Conservation (phyloP, 2,329 filamentous ascomycete species). For the Botryosphaeria agaves region DNA sequence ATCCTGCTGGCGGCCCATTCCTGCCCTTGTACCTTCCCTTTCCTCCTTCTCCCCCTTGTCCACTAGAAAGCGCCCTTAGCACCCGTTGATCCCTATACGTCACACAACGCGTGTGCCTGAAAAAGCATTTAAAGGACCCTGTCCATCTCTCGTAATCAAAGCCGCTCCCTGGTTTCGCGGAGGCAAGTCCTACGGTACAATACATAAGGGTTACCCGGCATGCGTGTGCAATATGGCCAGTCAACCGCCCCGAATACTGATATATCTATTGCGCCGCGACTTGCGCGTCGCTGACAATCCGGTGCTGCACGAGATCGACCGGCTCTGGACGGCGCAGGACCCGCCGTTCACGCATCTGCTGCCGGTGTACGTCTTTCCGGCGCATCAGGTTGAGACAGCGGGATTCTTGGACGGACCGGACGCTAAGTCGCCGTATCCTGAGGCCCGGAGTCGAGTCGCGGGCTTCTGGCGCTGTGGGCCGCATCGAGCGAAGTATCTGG, state of each 20-base stretch:
- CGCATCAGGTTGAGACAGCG: slow-evolving; percentile 56
- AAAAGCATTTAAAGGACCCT: too few relatives aligned
- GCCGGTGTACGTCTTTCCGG: slow-evolving; percentile 51
- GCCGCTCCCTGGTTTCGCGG: too few relatives aligned
- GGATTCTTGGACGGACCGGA: slow-evolving; percentile 43
- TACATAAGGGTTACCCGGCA: too few relatives aligned
- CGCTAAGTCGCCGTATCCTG: slow-evolving; percentile 44
- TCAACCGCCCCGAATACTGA: slow-evolving; percentile 34
- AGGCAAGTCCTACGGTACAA: too few relatives aligned
- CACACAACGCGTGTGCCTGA: too few relatives aligned
- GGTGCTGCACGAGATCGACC: slow-evolving; percentile 40
- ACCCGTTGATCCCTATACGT: too few relatives aligned
- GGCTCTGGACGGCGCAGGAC: slow-evolving; percentile 28
- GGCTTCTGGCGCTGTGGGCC: slow-evolving; percentile 59
- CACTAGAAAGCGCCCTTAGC: too few relatives aligned
- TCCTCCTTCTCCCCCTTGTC: too few relatives aligned
- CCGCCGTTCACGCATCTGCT: slow-evolving; percentile 44
- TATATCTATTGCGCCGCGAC: slow-evolving; percentile 59
- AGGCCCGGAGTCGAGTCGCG: slow-evolving; percentile 47
- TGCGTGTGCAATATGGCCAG: slow-evolving; percentile 1
- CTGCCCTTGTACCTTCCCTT: too few relatives aligned
- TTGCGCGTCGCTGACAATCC: slow-evolving; percentile 60
- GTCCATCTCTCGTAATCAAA: too few relatives aligned
- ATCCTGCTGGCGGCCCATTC: too few relatives aligned
- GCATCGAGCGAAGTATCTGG: slow-evolving; percentile 53